These are phyloP conservation scores for Gossypium trilobum DNA, from an alignment of 441 rosid species.

Conservation along the genomic window DNA sequence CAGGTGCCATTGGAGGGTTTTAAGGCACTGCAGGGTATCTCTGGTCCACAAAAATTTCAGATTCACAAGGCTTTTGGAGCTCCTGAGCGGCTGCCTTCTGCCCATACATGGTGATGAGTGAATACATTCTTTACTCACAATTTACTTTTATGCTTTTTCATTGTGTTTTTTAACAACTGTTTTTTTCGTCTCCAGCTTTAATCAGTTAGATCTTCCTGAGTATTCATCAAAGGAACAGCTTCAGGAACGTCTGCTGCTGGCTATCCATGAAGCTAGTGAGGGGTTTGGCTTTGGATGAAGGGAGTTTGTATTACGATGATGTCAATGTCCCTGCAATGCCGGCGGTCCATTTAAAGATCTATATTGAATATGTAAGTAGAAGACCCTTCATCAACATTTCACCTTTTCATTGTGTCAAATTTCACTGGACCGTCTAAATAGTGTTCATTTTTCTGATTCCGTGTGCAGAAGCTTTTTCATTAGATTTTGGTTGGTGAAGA, in stretches of 20 bases:
- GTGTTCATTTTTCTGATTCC: background rate
- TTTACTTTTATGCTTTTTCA: background rate
- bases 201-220: conserved; percentile 95
- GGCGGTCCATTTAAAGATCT: conserved; percentile 13
- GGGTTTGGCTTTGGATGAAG: conserved; percentile 87
- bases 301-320: background rate
- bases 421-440: background rate
- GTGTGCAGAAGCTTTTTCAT: conserved; percentile 1
- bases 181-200: conserved; percentile 52
- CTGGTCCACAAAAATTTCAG: conserved; percentile 92
- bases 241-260: conserved; percentile 74
- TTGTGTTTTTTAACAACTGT: background rate
- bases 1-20: conserved; percentile 98
- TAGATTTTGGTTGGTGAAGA: background rate
- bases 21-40: conserved; percentile 89
- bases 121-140: background rate
- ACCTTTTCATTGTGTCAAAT: background rate
- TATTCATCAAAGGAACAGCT: conserved; percentile 75
- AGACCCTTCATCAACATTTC: background rate
- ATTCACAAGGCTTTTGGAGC: conserved; percentile 97
- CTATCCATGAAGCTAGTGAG: conserved; percentile 92
- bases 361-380: conserved; percentile 33
- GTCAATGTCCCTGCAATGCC: conserved; percentile 12
- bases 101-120: conserved; percentile 76
- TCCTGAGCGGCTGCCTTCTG: conserved; percentile 87